Evolutionary conservation across 495 filamentous ascomycete genomes (phyloP), one percentile per base, ranked within the genome.

Genomic region (Neurospora tetraspora): DNA sequence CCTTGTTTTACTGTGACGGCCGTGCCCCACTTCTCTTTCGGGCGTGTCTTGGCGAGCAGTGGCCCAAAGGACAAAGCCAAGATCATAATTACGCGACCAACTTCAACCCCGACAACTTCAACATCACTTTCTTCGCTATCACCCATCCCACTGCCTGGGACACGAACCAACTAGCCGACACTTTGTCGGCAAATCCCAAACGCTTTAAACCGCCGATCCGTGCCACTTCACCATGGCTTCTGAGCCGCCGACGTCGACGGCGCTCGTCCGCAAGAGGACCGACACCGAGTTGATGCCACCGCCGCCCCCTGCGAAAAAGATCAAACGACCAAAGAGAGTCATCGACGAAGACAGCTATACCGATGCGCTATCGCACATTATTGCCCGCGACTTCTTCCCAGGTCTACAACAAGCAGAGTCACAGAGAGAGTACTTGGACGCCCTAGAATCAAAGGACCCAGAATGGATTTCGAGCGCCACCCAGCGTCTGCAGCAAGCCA

Each of bases 271-370:
- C 77, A 91, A 91, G 74, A 83, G 89, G 47, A 79, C 82, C 31
- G 91, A 94, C 74, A 85, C 84, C 34, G 87, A 91, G 76, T 85
- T 98, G 68, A 98, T 98, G 96, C 91, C 93, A 0, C 94, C 94
- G 11, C 94, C 94, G 3, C 94, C 95, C 6, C 90, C 91, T 1
- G 87, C 92, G 31, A 98, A 97, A 79, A 89, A 93, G 68, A 97
- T 98, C 77, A 98, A 98, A 82, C 90, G 96, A 38, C 96, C 96
- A 5, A 86, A 92, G 73, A 94, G 90, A 69, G 91, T 97, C 43
- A 88, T 99, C 34, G 94, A 97, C 81, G 96, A 99, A 85, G 96
- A 99, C 76, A 89, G 90, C 75, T 99, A 99, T 83, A 94, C 93
- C 34, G 89, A 92, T 71, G 92, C 92, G 10, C 83, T 99, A 36